A percentile compares a stretch with the other conserved stretches of the same genome.
Conservation (phyloP, 768 basidiomycete genomes). For the Suillus decipiens region DNA sequence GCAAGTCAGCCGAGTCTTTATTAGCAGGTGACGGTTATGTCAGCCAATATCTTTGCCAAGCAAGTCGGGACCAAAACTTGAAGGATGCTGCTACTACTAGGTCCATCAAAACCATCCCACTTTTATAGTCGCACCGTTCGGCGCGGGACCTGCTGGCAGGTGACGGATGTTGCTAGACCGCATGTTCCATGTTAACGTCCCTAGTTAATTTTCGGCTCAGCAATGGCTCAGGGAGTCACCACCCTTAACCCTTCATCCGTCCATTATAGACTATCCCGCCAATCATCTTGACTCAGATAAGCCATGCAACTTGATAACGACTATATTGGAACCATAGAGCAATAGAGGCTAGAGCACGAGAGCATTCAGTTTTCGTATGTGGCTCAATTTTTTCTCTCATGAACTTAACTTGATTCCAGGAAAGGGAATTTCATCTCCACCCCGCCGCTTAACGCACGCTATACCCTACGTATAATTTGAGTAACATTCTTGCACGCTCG, state of each 20-base stretch:
- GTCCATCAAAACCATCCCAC: neutral
- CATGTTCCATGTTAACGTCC: conserved; percentile 1
- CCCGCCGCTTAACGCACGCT: conserved; percentile 8
- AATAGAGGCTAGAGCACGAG: neutral
- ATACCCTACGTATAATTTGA: conserved; percentile 5
- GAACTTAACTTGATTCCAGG: neutral
- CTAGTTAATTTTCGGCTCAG: conserved; percentile 1
- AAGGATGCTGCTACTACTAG: neutral
- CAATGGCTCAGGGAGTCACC: neutral
- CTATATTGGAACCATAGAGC: neutral
- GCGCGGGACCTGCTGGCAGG: neutral
- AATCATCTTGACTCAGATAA: neutral
- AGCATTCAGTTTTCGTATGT: neutral
- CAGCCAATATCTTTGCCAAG: conserved; percentile 2
- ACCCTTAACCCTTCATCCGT: conserved; percentile 5
- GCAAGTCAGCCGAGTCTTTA: neutral
- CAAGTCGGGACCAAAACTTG: neutral
- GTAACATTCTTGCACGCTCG: conserved; percentile 2
- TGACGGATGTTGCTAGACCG: neutral
- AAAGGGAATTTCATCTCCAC: conserved; percentile 7
- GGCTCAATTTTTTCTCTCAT: neutral
- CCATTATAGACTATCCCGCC: neutral
- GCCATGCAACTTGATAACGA: neutral
- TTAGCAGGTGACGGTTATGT: neutral
- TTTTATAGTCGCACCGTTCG: neutral